Percentiles rank a stretch among this genome's conserved stretches.
Conservation (phyloP, 2,329 filamentous ascomycete genomes). For the Hymenotorrendiella dingleyae region DNA sequence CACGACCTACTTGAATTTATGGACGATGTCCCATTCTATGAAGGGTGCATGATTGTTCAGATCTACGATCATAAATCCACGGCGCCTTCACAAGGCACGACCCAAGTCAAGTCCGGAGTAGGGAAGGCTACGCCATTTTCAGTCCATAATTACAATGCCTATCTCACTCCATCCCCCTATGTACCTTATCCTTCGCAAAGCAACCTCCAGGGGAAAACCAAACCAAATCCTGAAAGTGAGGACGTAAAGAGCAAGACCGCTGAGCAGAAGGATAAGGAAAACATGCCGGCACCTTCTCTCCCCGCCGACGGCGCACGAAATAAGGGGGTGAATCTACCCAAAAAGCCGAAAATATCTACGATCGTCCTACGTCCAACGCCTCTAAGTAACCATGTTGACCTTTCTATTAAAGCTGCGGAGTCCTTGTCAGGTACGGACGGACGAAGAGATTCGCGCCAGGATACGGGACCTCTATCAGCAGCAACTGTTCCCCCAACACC, state of each 20-base stretch:
- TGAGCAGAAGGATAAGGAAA: constrained; percentile 52
- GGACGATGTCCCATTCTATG: constrained; percentile 75
- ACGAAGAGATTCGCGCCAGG: constrained; percentile 38
- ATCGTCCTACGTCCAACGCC: constrained; percentile 81
- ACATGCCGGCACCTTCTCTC: constrained; percentile 47
- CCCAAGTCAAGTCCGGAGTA: constrained; percentile 47
- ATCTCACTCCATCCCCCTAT: constrained; percentile 83
- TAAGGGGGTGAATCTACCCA: constrained; percentile 34
- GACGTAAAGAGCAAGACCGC: constrained; percentile 22
- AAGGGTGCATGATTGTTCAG: constrained; percentile 90
- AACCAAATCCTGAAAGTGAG: constrained; percentile 23
- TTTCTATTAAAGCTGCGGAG: constrained; percentile 70
- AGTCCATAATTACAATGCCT: constrained; percentile 87
- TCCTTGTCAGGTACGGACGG: constrained; percentile 43
- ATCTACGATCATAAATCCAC: constrained; percentile 79
- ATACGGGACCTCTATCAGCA: constrained; percentile 37
- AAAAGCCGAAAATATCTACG: constrained; percentile 64
- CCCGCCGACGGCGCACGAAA: constrained; percentile 40
- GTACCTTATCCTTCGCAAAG: constrained; percentile 64
- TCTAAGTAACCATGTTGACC: constrained; percentile 67
- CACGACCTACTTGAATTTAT: constrained; percentile 85
- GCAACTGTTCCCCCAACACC: constrained; percentile 53
- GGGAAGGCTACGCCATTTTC: constrained; percentile 68
- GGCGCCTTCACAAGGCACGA: constrained; percentile 53
- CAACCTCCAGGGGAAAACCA: constrained; percentile 27